Base-by-base conservation (phyloP, 2,329 filamentous ascomycete genomes). In the Aureobasidium sp. region DNA sequence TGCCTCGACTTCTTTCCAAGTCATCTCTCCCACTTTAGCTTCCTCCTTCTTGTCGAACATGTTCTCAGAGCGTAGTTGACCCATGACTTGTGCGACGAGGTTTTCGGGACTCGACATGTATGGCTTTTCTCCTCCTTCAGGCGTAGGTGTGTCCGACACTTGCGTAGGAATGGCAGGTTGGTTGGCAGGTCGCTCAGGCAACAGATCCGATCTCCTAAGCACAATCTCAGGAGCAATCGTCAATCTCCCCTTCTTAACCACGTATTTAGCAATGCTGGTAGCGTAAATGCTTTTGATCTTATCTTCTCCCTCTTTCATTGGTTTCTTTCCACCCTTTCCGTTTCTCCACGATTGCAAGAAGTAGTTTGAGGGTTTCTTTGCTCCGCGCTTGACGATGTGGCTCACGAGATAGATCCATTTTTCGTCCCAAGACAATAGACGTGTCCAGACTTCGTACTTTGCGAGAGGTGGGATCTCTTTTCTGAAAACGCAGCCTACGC, bases 211-310 rank as follows among this genome's bases (percentile, higher is more conserved):
- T 39, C 86, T 83, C 47, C 83, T 79, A 30, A 97, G 79, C 8
- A 93, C 79, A 50, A 89, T 80, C 67, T 91, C 88, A 0, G 94
- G 92, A 66, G 92, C 85, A 4, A 97, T 84, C 0, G 93, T 97
- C 69, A 94, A 79, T 29, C 93, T 81, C 1, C 78, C 79, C 64
- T 76, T 76, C 69, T 81, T 81, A 63, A 79, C 75, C 2, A 81
- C 79, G 64, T 81, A 81, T 54, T 78, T 75, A 1, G 79, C 75
- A 39, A 81, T 71, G 8, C 74, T 77, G n/a, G 76, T 79, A 9
- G 78, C 78, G 64, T 75, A 80, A n/a, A 81, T 73, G 11, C 76
- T 72, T 44, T 75, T 74, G 63, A 73, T 73, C 62, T 72, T 72
- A n/a, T 69, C 64, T 7, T 70, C 67, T 8, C 68, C 65, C 3